These are phyloP conservation scores for Beauveria australis DNA, from an alignment of 2,329 filamentous ascomycete genomes.

Conservation along the genomic window DNA sequence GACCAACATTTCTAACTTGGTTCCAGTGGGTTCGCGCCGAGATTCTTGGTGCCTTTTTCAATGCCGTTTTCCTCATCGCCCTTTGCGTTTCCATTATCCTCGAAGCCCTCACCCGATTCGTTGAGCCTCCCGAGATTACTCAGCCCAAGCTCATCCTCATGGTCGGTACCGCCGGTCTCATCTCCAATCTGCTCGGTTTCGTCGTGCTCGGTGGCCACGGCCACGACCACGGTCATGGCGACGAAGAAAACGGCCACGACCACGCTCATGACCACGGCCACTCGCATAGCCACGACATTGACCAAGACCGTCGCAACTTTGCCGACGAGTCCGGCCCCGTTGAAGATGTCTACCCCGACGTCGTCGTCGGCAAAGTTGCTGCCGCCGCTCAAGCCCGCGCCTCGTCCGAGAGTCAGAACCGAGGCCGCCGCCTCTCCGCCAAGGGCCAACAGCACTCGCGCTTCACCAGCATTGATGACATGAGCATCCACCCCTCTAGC, in stretches of 20 bases:
- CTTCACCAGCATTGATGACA: conserved; percentile 59
- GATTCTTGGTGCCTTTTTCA: conserved; percentile 91
- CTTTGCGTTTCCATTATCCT: conserved; percentile 94
- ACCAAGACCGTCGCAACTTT: conserved; percentile 42
- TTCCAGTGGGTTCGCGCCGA: conserved; percentile 91
- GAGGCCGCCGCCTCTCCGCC: conserved; percentile 36
- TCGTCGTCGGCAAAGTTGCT: conserved; percentile 43
- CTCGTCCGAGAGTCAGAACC: conserved; percentile 22
- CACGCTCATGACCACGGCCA: conserved; percentile 24
- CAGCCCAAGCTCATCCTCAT: conserved; percentile 83
- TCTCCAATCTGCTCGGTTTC: conserved; percentile 83
- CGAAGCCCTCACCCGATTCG: conserved; percentile 84
- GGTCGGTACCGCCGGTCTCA: conserved; percentile 77
- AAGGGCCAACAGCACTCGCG: conserved; percentile 44
- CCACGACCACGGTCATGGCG: conserved; percentile 33
- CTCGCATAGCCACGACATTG: conserved; percentile 31
- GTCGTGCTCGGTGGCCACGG: conserved; percentile 90
- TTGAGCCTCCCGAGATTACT: conserved; percentile 80
- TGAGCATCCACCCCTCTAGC: conserved; percentile 81
- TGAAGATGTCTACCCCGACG: conserved; percentile 56
- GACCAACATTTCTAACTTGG: neutral
- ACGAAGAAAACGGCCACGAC: conserved; percentile 23
- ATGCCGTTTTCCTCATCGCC: conserved; percentile 94
- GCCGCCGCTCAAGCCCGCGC: conserved; percentile 19
- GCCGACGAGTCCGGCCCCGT: conserved; percentile 52